Base-by-base conservation (phyloP, 2,329 filamentous ascomycete species). In the Paecilomyces formosus region DNA sequence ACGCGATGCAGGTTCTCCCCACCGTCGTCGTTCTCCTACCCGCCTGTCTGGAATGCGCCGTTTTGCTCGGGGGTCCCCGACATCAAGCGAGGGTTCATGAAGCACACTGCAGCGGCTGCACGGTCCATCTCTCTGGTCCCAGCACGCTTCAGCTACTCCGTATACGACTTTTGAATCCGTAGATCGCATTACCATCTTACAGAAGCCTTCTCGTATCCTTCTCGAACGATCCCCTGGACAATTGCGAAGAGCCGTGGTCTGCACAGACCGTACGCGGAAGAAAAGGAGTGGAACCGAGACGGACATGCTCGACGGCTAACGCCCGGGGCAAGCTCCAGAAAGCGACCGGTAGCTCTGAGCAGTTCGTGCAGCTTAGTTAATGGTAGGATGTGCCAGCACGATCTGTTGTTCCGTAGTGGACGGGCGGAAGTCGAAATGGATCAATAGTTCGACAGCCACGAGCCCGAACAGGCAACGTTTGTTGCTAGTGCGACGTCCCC, bases 381-480 rank as follows among this genome's bases (percentile, higher is more conserved):
- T 45, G 18, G 58, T 61, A 60, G 58, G 63, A 66, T 59, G 54
- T 58, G 61, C 61, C 65, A 64, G 58, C 64, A 64, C 62, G 64
- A 67, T 67, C 66, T 66, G 50, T 63, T 55, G 28, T 31, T 31
- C 7, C 30, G 60, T 65, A 63, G 60, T 18, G 56, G 59, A 60
- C 56, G 50, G 50, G 50, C 50, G 50, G 50, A 52, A 28, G 50
- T 52, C 22, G 50, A 45, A 57, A 35, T 55, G 60, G 50, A 62
- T 62, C 66, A 66, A 67, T 67, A 66, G 65, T 62, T 62, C 55
- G 59, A 55, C 28, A 28, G 53, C 53, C 53, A 55, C 21, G 51
- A 26, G 15, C 50, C 12, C 11, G 21, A 52, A 28, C 11, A 3
- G 50, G 33, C 18, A 33, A 30, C 53, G 21, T 30, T 33, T n/a